These are phyloP conservation scores for Pyrenophora graminea DNA, from an alignment of 2,329 filamentous ascomycete genomes.

Conservation along the genomic window DNA sequence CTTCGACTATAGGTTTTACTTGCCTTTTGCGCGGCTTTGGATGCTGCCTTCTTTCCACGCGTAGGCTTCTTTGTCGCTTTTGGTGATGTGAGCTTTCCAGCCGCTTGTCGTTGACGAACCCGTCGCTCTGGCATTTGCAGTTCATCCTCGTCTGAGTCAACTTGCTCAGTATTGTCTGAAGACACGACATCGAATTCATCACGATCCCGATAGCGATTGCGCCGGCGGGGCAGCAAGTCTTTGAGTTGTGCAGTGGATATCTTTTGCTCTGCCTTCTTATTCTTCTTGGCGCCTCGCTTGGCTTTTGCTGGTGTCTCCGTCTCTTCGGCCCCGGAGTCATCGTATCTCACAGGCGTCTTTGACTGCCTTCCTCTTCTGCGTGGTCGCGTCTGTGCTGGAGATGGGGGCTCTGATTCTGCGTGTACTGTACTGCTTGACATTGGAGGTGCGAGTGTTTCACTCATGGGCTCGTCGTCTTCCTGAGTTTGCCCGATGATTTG, in stretches of 20 bases:
- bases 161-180: conserved; percentile 37
- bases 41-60: conserved; percentile 28
- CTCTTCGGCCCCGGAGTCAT: conserved; percentile 31
- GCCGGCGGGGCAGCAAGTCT: conserved; percentile 50
- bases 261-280: conserved; percentile 36
- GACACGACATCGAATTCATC: conserved; percentile 50
- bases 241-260: conserved; percentile 52
- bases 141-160: conserved; percentile 51
- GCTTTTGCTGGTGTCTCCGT: conserved; percentile 29
- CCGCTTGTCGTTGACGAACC: conserved; percentile 18
- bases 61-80: conserved; percentile 33
- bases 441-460: conserved; percentile 52
- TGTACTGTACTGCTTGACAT: conserved; percentile 47
- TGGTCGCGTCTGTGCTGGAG: conserved; percentile 21
- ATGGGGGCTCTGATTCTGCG: conserved; percentile 23
- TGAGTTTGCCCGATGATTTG: conserved; percentile 26
- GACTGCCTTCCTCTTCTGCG: conserved; percentile 22
- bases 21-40: conserved; percentile 27
- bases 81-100: conserved; percentile 24
- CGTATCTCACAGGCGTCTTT: conserved; percentile 23
- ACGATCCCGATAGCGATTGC: conserved; percentile 35
- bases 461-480: conserved; percentile 37
- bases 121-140: conserved; percentile 39
- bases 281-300: conserved; percentile 22
- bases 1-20: conserved; percentile 42